These are phyloP conservation scores for Mrakia blollopis DNA, from an alignment of 768 basidiomycete genomes.

Conservation along the genomic window DNA sequence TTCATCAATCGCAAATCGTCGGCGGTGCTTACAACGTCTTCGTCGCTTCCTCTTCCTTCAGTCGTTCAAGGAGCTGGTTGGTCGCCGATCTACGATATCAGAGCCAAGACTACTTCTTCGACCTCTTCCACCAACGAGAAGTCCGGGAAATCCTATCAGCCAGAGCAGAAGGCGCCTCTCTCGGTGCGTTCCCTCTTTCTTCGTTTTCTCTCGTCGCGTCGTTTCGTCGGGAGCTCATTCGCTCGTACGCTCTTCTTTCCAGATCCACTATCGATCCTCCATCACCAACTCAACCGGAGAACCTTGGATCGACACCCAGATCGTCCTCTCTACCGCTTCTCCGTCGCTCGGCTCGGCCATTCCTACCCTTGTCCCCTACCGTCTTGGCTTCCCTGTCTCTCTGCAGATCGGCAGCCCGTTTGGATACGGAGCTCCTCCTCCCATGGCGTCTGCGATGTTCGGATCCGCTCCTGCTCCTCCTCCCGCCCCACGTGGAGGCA, in stretches of 20 bases:
- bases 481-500: no score
- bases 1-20: conserved; percentile 32
- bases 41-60: not conserved
- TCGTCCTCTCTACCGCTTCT: conserved; percentile 54
- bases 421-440: not conserved
- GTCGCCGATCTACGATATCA: conserved; percentile 58
- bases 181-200: not conserved
- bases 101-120: conserved; percentile 48
- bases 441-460: not conserved
- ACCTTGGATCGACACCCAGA: conserved; percentile 54
- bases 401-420: not conserved
- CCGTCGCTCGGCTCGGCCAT: conserved; percentile 35
- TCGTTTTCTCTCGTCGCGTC: not conserved
- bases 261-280: conserved; percentile 55
- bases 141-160: not conserved
- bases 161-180: not conserved
- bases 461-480: not conserved
- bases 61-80: conserved; percentile 55
- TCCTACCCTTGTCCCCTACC: conserved; percentile 30
- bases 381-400: not conserved
- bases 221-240: not conserved
- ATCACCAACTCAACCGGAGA: conserved; percentile 58
- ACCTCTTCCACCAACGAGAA: conserved; percentile 46
- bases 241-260: conserved; percentile 40
- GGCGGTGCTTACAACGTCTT: no score